These are phyloP conservation scores for Plantago rigida DNA, from an alignment of 305 asterid species.

Conservation along the genomic window DNA sequence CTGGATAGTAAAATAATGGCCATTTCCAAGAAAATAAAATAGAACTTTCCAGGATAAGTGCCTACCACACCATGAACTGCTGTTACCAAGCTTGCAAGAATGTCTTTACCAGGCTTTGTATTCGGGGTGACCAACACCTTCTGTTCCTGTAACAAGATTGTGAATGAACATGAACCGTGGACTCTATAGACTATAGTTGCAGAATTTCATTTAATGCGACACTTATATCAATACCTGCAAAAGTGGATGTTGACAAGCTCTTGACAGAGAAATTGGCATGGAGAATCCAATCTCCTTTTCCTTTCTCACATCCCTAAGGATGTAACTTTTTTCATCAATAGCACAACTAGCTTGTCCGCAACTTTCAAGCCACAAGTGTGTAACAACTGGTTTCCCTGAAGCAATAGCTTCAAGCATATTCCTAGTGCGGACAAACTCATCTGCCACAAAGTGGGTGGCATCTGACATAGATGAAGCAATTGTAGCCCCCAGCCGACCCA, in stretches of 20 bases:
- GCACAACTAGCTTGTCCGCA: slow-evolving; percentile 78
- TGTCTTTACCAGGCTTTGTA: slow-evolving; percentile 85
- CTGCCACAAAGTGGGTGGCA: slow-evolving; percentile 91
- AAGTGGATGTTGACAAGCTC: slow-evolving; percentile 71
- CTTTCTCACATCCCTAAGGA: slow-evolving; percentile 75
- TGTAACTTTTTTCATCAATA: slow-evolving; percentile 71
- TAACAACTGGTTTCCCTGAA: slow-evolving; percentile 76
- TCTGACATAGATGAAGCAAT: slow-evolving; percentile 59
- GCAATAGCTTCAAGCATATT: slow-evolving; percentile 98
- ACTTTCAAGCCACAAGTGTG: slow-evolving; percentile 78
- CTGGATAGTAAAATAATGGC: not conserved
- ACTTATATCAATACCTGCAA: slow-evolving; percentile 45
- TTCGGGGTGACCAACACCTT: slow-evolving; percentile 74
- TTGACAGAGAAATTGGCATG: slow-evolving; percentile 71
- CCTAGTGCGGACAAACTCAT: slow-evolving; percentile 83
- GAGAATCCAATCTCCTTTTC: slow-evolving; percentile 83
- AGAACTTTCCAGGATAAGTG: slow-evolving; percentile 19
- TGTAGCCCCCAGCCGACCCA: slow-evolving; percentile 69
- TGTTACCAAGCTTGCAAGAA: slow-evolving; percentile 62
- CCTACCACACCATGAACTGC: slow-evolving; percentile 84
- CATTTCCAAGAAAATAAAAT: not conserved
- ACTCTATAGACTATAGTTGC: not conserved
- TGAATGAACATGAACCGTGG: slow-evolving; percentile 16
- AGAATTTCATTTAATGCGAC: slow-evolving; percentile 17
- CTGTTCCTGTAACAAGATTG: slow-evolving; percentile 54